These are phyloP conservation scores for Globisporangium spinosum DNA, from an alignment of 352 stramenopile genomes.

Conservation along the genomic window DNA sequence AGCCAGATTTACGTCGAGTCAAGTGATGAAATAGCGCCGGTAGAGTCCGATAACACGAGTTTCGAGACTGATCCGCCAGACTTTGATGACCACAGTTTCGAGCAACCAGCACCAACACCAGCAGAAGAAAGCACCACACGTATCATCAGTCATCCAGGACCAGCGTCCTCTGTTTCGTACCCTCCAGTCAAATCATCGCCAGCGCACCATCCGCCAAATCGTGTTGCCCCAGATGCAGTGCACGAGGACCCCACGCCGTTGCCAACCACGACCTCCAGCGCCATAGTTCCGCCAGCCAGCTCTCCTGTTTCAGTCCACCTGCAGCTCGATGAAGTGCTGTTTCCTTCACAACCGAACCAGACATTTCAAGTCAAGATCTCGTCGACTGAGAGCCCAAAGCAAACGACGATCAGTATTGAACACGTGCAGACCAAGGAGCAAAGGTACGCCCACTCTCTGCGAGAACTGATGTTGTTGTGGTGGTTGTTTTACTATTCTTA, in stretches of 20 bases:
- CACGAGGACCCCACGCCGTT: background rate
- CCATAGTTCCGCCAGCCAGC: background rate
- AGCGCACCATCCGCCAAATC: background rate
- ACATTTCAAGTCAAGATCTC: slow-evolving; percentile 31
- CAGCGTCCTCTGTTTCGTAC: background rate
- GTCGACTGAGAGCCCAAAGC: slow-evolving; percentile 1
- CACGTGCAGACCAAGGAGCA: slow-evolving; percentile 27
- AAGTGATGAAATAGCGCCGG: background rate
- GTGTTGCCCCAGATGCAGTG: background rate
- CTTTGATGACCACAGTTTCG: slow-evolving; percentile 1
- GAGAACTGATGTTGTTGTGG: background rate
- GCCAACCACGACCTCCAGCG: background rate
- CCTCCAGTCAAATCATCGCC: background rate
- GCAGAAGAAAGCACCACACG: background rate
- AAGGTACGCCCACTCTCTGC: background rate
- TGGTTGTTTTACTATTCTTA: background rate
- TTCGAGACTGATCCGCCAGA: slow-evolving; percentile 12
- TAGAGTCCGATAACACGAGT: slow-evolving; percentile 1
- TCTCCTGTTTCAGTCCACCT: slow-evolving; percentile 15
- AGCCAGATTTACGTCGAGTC: background rate
- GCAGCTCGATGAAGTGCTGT: slow-evolving; percentile 28
- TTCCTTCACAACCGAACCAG: slow-evolving; percentile 24
- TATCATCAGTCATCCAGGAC: background rate
- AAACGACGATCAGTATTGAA: slow-evolving; percentile 29
- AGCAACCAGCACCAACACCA: background rate